These are phyloP conservation scores for Penicillium sp. DNA, from an alignment of 2,329 filamentous ascomycete genomes.

Conservation along the genomic window DNA sequence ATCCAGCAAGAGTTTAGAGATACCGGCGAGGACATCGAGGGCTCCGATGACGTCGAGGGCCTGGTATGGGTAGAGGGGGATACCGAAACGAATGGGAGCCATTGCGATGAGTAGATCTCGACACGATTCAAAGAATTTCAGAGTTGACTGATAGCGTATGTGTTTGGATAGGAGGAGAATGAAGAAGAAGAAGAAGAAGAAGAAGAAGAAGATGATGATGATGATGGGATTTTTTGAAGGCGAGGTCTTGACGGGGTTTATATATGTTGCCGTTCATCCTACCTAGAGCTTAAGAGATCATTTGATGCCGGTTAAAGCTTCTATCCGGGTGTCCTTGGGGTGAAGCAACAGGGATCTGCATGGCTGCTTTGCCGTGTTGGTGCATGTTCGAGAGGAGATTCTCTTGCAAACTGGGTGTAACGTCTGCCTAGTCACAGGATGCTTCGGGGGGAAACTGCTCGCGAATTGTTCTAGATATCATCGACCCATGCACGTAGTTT, in stretches of 20 bases:
- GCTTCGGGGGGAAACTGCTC: neutral
- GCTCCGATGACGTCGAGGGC: constrained; percentile 11
- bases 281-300: neutral
- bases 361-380: neutral
- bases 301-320: neutral
- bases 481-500: neutral
- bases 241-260: neutral
- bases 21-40: constrained; percentile 7
- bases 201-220: neutral
- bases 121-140: neutral
- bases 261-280: neutral
- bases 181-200: neutral
- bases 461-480: neutral
- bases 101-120: neutral
- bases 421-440: neutral
- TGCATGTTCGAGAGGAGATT: neutral
- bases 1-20: neutral
- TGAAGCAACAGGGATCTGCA: neutral
- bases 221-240: neutral
- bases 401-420: neutral
- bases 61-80: constrained; percentile 11
- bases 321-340: neutral
- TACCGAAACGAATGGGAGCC: constrained; percentile 12
- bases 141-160: neutral
- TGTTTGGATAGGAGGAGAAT: neutral